Evolutionary conservation across 495 filamentous ascomycete species (phyloP), one percentile per base, ranked within the genome.

Genomic region (Xylaria venustula): DNA sequence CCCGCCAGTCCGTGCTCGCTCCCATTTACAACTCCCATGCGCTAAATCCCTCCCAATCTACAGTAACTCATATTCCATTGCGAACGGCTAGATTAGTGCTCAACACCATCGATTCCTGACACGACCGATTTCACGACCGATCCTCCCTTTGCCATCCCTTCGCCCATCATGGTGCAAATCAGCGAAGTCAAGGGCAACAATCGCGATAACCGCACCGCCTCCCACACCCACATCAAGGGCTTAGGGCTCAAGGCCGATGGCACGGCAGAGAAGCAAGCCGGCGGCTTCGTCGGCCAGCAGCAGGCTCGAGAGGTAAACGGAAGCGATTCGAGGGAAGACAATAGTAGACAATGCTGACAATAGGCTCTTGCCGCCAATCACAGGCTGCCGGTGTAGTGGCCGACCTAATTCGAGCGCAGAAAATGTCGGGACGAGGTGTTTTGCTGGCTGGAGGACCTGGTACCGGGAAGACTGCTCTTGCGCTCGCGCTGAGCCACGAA

Each of bases 141-240:
- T 34, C 11, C 5, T 34, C 30, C 42, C 41, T 20, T 12, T 55
- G 9, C 42, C 50, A 55, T 64, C 54, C 54, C 60, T 66, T 65
- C 66, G 68, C 59, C 40, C 68, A 73, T 59, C 20, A 96, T 96
- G 91, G 92, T 97, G 57, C 90, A 92, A 71, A 95, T 97, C 79
- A 92, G 88, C 76, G 93, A 97, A 81, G 91, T 97, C 67, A 95
- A 96, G 80, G 89, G 89, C 80, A 93, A 91, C 79, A 88, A 88
- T 77, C 92, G 94, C 81, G 92, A 96, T 75, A 92, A 94, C 76
- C 87, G 95, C 67, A 98, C 93, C 23, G 92, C 94, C 36, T 90
- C 93, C 59, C 94, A 98, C 75, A 94, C 94, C 17, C 94, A 98
- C 76, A 98, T 98, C 79, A 94, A 90, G 72, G 93, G 93, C 36